phyloP scores from a whole-genome alignment of 306 rosid species.

The Pueraria montana region DNA sequence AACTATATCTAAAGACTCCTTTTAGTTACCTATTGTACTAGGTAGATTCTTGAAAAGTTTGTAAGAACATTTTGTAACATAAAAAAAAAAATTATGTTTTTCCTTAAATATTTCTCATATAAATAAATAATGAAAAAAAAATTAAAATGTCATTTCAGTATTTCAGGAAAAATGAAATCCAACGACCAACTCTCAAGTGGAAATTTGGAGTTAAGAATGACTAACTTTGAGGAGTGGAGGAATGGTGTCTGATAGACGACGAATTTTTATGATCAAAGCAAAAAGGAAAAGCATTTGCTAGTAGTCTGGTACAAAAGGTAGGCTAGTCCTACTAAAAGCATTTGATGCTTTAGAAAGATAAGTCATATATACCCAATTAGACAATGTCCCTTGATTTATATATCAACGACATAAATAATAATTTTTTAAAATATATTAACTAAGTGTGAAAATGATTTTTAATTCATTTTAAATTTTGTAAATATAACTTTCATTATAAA shows the following conservation, averaged over 20 bases:
- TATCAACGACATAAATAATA: background rate
- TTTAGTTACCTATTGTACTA: no score
- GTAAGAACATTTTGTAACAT: no score
- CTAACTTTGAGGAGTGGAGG: background rate
- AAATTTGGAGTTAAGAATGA: no score
- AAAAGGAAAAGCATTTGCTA: background rate
- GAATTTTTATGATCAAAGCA: no score
- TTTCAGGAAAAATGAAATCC: no score
- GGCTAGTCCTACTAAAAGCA: background rate
- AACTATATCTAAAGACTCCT: no score
- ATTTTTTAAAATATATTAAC: background rate
- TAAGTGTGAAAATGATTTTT: background rate
- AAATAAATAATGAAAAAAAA: no score
- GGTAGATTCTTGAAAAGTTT: no score
- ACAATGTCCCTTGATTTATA: background rate
- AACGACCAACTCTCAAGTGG: no score
- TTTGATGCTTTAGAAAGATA: slow-evolving; percentile 4
- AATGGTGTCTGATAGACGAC: background rate
- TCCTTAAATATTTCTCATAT: no score
- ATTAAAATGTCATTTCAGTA: no score
- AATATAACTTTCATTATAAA: background rate
- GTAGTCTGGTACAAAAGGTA: background rate
- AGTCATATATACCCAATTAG: background rate
- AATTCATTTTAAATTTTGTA: background rate
- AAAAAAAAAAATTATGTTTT: no score